Evolutionary conservation across 192 early-diverging fungal species (phyloP).

Genomic region (Coemansia erecta): DNA sequence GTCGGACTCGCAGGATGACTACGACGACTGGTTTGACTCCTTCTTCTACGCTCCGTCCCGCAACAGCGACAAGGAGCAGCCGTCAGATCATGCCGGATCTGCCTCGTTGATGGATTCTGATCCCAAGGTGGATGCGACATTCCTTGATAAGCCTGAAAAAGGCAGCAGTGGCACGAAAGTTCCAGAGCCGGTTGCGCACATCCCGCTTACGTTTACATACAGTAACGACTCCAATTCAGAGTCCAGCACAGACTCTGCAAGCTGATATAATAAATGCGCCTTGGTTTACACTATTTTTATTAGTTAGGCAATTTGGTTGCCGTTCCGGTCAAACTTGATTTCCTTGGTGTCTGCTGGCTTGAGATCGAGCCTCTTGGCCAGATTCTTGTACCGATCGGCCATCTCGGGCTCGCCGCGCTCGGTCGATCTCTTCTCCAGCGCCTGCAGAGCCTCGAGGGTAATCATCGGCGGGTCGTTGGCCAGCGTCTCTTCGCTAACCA

Average conservation of each 20-base stretch:
- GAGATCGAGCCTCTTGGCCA: constrained; percentile 12
- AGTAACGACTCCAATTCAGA: too few relatives aligned
- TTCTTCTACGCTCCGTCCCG: constrained; percentile 23
- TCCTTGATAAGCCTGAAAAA: background rate
- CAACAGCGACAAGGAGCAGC: constrained; percentile 2
- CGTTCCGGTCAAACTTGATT: constrained; percentile 17
- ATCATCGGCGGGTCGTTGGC: constrained; percentile 17
- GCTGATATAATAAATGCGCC: too few relatives aligned
- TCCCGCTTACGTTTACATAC: too few relatives aligned
- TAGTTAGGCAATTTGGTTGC: constrained; percentile 3
- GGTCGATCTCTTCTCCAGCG: constrained; percentile 22
- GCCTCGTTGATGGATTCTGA: constrained; percentile 37
- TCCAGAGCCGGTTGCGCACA: too few relatives aligned
- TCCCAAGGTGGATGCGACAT: constrained; percentile 24
- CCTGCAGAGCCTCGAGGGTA: constrained; percentile 31
- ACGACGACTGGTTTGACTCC: constrained; percentile 48
- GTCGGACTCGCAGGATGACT: constrained; percentile 6
- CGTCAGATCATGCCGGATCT: background rate
- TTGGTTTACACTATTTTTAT: background rate
- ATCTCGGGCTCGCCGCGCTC: constrained; percentile 30
- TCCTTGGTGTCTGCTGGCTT: constrained; percentile 10
- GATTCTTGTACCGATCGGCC: constrained; percentile 34
- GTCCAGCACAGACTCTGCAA: too few relatives aligned
- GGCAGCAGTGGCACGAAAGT: too few relatives aligned
- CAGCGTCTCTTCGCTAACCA: constrained; percentile 36